Conservation (phyloP, 192 early-diverging fungal genomes). For the Lobulomyces angularis region DNA sequence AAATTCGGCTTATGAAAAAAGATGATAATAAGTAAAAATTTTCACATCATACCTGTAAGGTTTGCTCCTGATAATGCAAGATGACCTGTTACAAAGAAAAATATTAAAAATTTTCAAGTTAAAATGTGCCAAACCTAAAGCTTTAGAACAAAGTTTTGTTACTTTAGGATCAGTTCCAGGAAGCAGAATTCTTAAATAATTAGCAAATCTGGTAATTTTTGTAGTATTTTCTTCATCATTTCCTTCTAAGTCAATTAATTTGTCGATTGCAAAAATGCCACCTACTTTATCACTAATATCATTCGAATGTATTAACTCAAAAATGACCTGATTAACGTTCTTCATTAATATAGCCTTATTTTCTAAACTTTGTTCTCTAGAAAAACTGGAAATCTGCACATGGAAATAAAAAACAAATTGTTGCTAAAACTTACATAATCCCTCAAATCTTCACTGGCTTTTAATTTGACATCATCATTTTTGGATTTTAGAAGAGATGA, state of each 20-base stretch:
- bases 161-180: slow-evolving; percentile 60
- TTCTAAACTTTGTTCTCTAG: neutral
- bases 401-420: neutral
- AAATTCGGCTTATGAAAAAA: slow-evolving; percentile 64
- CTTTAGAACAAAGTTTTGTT: slow-evolving; percentile 58
- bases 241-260: slow-evolving; percentile 66
- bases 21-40: too few species aligned
- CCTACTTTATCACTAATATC: slow-evolving; percentile 69
- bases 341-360: slow-evolving; percentile 44
- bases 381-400: neutral
- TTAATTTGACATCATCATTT: slow-evolving; percentile 45
- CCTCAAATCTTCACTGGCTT: slow-evolving; percentile 46
- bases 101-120: neutral
- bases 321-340: slow-evolving; percentile 69
- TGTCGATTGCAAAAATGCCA: slow-evolving; percentile 70
- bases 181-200: slow-evolving; percentile 65
- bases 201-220: slow-evolving; percentile 64
- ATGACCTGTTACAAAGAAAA: slow-evolving; percentile 28
- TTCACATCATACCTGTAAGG: slow-evolving; percentile 24
- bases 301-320: slow-evolving; percentile 61
- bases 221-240: slow-evolving; percentile 68
- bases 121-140: slow-evolving; percentile 36
- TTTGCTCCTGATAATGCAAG: slow-evolving; percentile 34
- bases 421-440: slow-evolving; percentile 41
- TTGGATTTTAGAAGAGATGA: slow-evolving; percentile 12